phyloP scores from a whole-genome alignment of 768 basidiomycete genomes.

The Tulasnella sp. region DNA sequence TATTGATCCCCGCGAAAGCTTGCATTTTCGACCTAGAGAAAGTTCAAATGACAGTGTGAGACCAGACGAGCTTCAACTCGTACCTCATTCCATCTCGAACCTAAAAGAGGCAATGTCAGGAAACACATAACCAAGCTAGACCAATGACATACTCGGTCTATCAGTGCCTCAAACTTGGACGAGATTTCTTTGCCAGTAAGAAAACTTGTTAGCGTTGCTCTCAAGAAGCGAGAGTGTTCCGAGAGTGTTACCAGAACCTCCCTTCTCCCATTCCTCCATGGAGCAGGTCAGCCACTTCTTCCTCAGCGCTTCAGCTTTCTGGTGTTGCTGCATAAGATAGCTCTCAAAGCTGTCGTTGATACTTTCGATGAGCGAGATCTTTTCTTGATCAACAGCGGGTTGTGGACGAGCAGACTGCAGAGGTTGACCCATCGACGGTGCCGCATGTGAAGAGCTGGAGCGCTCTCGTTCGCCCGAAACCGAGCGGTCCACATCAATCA shows the following conservation, averaged over 20 bases:
- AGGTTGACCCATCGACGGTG: too few species aligned
- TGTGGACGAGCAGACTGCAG: not conserved
- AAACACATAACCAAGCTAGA: not conserved
- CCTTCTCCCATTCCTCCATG: constrained; percentile 6
- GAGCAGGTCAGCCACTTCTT: not conserved
- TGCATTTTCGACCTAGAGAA: not conserved
- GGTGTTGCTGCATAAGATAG: not conserved
- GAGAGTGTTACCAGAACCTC: not conserved
- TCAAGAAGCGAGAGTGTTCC: not conserved
- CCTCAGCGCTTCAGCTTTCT: not conserved
- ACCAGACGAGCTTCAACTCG: too few species aligned
- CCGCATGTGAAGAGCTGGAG: too few species aligned
- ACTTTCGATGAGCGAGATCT: not conserved
- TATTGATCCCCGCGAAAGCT: not conserved
- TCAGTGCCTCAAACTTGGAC: not conserved
- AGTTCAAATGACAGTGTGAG: not conserved
- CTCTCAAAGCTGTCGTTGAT: constrained; percentile 4
- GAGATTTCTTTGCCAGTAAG: not conserved
- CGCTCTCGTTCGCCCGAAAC: not conserved
- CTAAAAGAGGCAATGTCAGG: not conserved
- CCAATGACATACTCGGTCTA: not conserved
- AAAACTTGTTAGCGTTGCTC: not conserved
- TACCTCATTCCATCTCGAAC: constrained; percentile 7
- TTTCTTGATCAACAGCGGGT: not conserved
- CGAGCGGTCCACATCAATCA: not conserved